Evolutionary conservation across 768 basidiomycete genomes (phyloP).

Genomic region (Rhodotorula babjevae): DNA sequence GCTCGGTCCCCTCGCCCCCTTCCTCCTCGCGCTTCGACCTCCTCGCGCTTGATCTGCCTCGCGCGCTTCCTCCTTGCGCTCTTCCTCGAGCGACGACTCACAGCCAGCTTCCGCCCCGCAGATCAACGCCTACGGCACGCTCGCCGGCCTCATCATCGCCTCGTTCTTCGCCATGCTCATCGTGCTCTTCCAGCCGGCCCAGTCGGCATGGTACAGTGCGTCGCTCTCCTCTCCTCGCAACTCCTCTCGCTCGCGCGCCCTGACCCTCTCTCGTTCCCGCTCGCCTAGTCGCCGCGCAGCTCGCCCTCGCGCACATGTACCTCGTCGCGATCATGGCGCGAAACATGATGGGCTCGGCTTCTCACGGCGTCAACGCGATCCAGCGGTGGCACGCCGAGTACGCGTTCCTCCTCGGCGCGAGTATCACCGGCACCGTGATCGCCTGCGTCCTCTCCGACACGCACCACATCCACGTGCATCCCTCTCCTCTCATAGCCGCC

Average conservation of each 20-base stretch:
- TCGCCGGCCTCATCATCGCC: background rate
- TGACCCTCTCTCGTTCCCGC: background rate
- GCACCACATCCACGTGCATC: conserved; percentile 11
- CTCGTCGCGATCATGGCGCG: background rate
- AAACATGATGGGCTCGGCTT: background rate
- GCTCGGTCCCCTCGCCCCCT: background rate
- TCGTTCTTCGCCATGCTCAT: conserved; percentile 14
- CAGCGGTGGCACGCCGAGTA: conserved; percentile 21
- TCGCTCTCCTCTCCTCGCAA: background rate
- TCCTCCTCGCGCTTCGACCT: background rate
- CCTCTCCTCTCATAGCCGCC: no score
- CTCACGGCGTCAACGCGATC: conserved; percentile 2
- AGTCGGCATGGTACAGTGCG: conserved; percentile 1
- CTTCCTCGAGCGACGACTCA: no score
- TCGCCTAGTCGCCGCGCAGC: background rate
- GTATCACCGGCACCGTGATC: background rate
- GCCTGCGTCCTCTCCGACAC: conserved; percentile 4
- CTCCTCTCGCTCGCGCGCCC: background rate
- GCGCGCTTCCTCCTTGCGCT: background rate
- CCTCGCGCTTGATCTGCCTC: background rate
- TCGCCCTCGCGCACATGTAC: conserved; percentile 12
- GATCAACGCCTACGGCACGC: conserved; percentile 6
- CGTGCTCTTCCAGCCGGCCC: conserved; percentile 3
- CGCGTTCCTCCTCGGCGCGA: conserved; percentile 1
- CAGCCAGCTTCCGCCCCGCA: background rate